Base-by-base conservation (phyloP, 768 basidiomycete species). In the Asterophora lycoperdoides region DNA sequence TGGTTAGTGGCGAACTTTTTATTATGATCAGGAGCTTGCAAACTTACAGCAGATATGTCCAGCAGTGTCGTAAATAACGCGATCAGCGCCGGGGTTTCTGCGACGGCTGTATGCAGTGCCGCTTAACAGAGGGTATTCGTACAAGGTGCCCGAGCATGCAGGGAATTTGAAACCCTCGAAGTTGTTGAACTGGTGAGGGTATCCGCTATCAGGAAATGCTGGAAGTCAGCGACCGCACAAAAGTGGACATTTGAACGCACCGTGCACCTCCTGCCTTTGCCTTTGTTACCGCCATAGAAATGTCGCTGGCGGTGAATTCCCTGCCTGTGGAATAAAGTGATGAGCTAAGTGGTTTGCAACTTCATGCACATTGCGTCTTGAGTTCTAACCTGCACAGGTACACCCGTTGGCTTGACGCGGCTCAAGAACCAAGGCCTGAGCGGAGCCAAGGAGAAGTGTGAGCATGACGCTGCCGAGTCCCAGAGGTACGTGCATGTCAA, bases 101-200 rank as follows among this genome's bases (percentile, higher is more conserved):
- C 60, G 60, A 19, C 64, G 55, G 15, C 38, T 54, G 41, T 62
- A 64, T 11, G 51, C 53, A 3, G 45, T 46, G 14, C 59, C 61
- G 10, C 51, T 54, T 41, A 56, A 41, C 8, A 64, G 55, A 20
- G 63, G 65, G 36, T 49, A 66, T 47, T 64, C 62, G 37, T 52
- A 66, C 48, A 61, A 62, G 4, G 59, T 60, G 5, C 56, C 55
- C 8, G 52, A 48, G 39, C 62, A 64, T 15, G 33, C 49, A 8
- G 61, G 52, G 44, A 66, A 65, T 35, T 37, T 15, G 47, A 64
- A 66, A 5, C 58, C 60, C 62, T 66, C 65, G 34, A 47, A 61
- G 41, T 66, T 53, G 23, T 59, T 46, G 40, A 63, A 62, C 34
- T 53, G 41, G 33, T 64, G 64, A 8, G 60, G 63, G 47, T 64